A percentile compares a stretch with the other conserved stretches of the same genome.
Evolutionary conservation across 768 basidiomycete genomes (phyloP).

Genomic region (Termitomyces sp.): DNA sequence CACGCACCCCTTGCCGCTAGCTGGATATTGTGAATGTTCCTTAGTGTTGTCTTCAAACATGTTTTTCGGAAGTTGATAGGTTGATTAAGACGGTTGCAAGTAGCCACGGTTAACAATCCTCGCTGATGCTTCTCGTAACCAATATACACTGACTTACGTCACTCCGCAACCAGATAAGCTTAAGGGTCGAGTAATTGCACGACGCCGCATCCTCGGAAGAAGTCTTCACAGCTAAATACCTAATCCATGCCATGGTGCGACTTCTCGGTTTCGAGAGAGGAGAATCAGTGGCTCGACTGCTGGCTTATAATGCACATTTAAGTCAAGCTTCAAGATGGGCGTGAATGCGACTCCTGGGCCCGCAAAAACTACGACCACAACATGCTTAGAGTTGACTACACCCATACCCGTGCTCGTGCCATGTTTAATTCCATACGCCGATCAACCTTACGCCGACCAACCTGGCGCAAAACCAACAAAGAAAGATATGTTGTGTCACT

Average conservation of each 20-base stretch:
- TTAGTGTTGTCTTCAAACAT: background rate
- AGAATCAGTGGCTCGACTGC: background rate
- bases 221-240: background rate
- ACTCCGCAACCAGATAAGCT: background rate
- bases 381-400: constrained; percentile 18
- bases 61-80: background rate
- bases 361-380: background rate
- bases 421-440: constrained; percentile 19
- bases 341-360: background rate
- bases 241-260: background rate
- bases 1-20: too few relatives aligned
- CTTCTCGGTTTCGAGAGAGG: background rate
- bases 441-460: constrained; percentile 13
- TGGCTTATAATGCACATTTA: background rate
- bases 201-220: background rate
- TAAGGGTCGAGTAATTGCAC: background rate
- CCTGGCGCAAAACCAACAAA: constrained; percentile 2
- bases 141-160: background rate
- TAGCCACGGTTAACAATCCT: background rate
- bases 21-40: background rate
- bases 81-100: background rate
- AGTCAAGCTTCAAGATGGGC: background rate
- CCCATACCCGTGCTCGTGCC: constrained; percentile 16
- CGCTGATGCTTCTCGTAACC: background rate
- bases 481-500: constrained; percentile 14